A percentile compares a stretch with the other conserved stretches of the same genome.
phyloP scores from a whole-genome alignment of 208 protist species.

The Leptomonas pyrrhocoris region DNA sequence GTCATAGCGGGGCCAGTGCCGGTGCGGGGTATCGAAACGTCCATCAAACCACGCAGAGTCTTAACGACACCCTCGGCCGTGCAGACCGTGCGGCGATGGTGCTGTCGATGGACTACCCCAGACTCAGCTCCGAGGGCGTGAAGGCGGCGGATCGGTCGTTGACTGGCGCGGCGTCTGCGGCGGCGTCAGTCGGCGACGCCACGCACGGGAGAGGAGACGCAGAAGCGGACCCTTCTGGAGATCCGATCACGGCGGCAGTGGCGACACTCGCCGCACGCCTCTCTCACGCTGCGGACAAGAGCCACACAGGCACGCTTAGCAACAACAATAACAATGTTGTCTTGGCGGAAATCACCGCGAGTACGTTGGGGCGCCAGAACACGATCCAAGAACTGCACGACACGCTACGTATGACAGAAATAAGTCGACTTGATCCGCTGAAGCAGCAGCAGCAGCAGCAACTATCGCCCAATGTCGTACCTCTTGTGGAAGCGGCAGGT shows the following conservation, averaged over 20 bases:
- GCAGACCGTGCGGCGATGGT: slow-evolving; percentile 51
- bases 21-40: too few relatives aligned
- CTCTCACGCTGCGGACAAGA: not conserved
- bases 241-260: not conserved
- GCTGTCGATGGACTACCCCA: slow-evolving; percentile 24
- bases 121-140: not conserved
- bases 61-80: slow-evolving; percentile 56
- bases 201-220: not conserved
- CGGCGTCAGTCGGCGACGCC: not conserved
- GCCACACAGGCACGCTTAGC: not conserved
- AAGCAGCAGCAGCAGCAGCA: not conserved
- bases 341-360: not conserved
- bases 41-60: slow-evolving; percentile 21
- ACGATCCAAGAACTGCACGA: slow-evolving; percentile 29
- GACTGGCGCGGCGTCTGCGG: too few relatives aligned
- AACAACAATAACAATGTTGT: not conserved
- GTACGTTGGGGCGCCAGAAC: slow-evolving; percentile 10
- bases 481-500: too few relatives aligned
- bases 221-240: not conserved
- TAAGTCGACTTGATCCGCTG: not conserved
- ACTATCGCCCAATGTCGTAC: not conserved
- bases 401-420: slow-evolving; percentile 20
- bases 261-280: slow-evolving; percentile 3
- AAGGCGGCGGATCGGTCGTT: not conserved
- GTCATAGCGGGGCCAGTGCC: not conserved